Evolutionary conservation across 768 basidiomycete species (phyloP).

Genomic region (Arthromyces matolae): DNA sequence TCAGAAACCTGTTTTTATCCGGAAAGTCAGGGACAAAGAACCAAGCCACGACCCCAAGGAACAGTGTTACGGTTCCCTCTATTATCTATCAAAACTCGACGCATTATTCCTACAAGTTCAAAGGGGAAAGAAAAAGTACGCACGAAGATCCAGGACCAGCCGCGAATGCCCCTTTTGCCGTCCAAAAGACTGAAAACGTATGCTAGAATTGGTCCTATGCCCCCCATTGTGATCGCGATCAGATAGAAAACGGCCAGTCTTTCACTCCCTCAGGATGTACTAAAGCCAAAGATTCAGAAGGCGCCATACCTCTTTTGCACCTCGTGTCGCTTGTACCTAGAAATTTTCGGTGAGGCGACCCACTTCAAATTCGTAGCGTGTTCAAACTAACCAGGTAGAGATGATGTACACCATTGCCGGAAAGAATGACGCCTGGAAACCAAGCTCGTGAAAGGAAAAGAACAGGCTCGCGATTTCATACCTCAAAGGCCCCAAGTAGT

Average conservation of each 20-base stretch:
- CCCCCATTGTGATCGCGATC: conserved; percentile 36
- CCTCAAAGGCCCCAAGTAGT: conserved; percentile 44
- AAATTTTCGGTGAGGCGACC: conserved; percentile 5
- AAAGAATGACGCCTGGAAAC: conserved; percentile 39
- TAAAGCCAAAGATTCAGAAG: neutral
- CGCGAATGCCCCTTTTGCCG: conserved; percentile 36
- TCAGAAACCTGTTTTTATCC: conserved; percentile 43
- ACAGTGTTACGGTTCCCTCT: conserved; percentile 41
- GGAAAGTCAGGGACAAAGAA: conserved; percentile 45
- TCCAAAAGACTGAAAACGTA: conserved; percentile 39
- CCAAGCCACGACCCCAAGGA: conserved; percentile 38
- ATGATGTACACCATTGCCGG: conserved; percentile 44
- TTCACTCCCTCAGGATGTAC: conserved; percentile 3
- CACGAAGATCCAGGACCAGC: conserved; percentile 53
- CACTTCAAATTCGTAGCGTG: neutral
- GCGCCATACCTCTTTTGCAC: conserved; percentile 41
- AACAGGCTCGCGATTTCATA: conserved; percentile 12
- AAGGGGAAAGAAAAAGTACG: conserved; percentile 8
- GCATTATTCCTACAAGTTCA: neutral
- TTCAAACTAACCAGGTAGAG: conserved; percentile 40
- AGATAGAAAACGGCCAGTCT: conserved; percentile 40
- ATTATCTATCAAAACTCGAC: conserved; percentile 31
- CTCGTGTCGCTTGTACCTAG: conserved; percentile 45
- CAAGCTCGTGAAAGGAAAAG: conserved; percentile 1
- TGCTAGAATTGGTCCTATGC: conserved; percentile 41